Evolutionary conservation across 2,329 filamentous ascomycete species (phyloP).

Genomic region (Kalaharituber pfeilii): DNA sequence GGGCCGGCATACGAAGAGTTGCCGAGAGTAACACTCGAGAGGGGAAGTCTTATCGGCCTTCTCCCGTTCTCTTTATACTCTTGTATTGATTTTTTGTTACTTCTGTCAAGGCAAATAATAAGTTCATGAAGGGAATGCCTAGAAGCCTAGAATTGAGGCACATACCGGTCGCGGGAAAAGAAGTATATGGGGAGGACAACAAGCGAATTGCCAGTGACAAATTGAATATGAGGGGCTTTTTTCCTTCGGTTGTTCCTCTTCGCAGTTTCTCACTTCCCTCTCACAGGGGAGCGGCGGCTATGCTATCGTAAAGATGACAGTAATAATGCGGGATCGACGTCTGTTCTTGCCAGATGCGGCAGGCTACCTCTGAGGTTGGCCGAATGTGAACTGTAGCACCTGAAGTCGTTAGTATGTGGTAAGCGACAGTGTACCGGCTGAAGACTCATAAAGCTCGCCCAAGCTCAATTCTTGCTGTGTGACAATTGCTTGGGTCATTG

Average conservation of each 20-base stretch:
- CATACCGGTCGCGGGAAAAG: neutral
- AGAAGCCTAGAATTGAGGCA: constrained; percentile 1
- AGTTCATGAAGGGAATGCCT: neutral
- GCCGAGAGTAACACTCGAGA: neutral
- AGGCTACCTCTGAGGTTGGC: neutral
- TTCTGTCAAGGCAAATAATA: neutral
- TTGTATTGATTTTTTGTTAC: neutral
- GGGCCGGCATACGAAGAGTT: constrained; percentile 55
- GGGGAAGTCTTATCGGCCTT: constrained; percentile 2
- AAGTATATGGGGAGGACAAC: neutral
- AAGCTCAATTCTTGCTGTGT: neutral
- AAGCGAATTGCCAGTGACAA: neutral
- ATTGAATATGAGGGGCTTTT: neutral
- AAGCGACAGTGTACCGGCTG: neutral
- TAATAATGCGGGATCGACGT: neutral
- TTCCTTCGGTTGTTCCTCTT: neutral
- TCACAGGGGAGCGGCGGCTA: constrained; percentile 1
- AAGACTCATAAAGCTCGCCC: neutral
- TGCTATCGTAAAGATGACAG: neutral
- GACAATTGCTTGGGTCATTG: neutral
- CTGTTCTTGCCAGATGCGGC: neutral
- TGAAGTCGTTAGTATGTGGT: neutral
- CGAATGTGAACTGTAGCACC: neutral
- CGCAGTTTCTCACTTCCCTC: neutral
- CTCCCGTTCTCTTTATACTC: neutral